Evolutionary conservation across 192 early-diverging fungal genomes (phyloP).

Genomic region (Diversispora eburnea): DNA sequence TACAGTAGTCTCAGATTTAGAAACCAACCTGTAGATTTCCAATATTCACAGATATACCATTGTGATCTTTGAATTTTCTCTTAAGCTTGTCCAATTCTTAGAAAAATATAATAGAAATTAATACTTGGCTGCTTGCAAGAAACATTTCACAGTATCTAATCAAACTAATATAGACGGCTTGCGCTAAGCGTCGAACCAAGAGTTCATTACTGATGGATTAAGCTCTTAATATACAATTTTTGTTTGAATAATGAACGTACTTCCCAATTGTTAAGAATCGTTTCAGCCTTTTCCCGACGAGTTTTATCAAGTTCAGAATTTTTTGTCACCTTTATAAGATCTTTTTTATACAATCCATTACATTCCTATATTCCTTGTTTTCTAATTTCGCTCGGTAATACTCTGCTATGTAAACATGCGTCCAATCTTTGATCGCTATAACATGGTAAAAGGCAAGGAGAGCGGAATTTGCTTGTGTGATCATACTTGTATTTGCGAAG

Average conservation of each 20-base stretch:
- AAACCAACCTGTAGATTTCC: background rate
- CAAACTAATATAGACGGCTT: conserved; percentile 1
- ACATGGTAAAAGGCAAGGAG: conserved; percentile 13
- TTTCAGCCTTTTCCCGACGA: conserved; percentile 7
- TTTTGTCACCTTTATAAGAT: conserved; percentile 9
- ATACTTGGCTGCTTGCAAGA: background rate
- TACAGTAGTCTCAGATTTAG: conserved; percentile 1
- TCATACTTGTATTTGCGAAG: conserved; percentile 2
- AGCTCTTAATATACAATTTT: conserved; percentile 5
- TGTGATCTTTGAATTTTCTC: background rate
- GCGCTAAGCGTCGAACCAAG: background rate
- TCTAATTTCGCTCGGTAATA: conserved; percentile 13
- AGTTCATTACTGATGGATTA: conserved; percentile 8
- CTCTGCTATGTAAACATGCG: background rate
- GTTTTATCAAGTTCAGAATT: conserved; percentile 6
- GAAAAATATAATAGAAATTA: conserved; percentile 8
- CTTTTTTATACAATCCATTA: conserved; percentile 22
- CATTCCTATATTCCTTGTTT: background rate
- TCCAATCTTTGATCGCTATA: conserved; percentile 9
- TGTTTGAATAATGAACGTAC: conserved; percentile 10
- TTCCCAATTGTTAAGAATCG: conserved; percentile 13
- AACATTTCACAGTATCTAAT: conserved; percentile 8
- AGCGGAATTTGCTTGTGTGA: background rate
- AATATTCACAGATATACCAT: background rate
- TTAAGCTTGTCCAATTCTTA: background rate